Evolutionary conservation across 495 filamentous ascomycete species (phyloP).

Genomic region (Tuber aestivum): DNA sequence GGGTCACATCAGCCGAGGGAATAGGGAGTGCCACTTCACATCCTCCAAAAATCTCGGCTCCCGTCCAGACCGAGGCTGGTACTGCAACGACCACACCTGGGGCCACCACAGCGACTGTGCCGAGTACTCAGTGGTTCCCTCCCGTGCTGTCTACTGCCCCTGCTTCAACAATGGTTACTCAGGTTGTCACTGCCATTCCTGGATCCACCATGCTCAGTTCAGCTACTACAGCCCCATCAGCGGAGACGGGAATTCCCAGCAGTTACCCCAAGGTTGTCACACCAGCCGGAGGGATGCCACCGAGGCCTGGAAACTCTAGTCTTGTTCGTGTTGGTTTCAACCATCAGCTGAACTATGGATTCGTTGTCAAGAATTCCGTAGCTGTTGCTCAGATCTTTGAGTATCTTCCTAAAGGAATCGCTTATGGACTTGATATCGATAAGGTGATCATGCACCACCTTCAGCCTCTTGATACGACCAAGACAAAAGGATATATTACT

Average conservation of each 20-base stretch:
- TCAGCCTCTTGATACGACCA: conserved; percentile 68
- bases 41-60: not conserved
- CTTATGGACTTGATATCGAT: conserved; percentile 56
- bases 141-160: conserved; percentile 37
- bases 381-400: conserved; percentile 83
- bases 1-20: not conserved
- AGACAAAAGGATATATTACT: conserved; percentile 67
- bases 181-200: conserved; percentile 8
- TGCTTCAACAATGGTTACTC: conserved; percentile 18
- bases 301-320: conserved; percentile 56
- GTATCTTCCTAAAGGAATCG: conserved; percentile 67
- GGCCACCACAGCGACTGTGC: conserved; percentile 15
- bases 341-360: conserved; percentile 70
- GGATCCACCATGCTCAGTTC: conserved; percentile 5
- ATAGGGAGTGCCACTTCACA: conserved; percentile 8
- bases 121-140: conserved; percentile 37
- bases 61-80: not conserved
- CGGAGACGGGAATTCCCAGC: conserved; percentile 53
- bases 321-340: conserved; percentile 82
- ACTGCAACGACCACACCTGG: conserved; percentile 12
- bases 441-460: conserved; percentile 66
- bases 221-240: conserved; percentile 32
- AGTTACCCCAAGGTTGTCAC: conserved; percentile 68
- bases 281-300: conserved; percentile 47
- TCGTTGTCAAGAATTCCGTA: conserved; percentile 62